Evolutionary conservation across 495 filamentous ascomycete species (phyloP), one percentile per base, ranked within the genome.

Genomic region (Penicillium dipodomyicola): DNA sequence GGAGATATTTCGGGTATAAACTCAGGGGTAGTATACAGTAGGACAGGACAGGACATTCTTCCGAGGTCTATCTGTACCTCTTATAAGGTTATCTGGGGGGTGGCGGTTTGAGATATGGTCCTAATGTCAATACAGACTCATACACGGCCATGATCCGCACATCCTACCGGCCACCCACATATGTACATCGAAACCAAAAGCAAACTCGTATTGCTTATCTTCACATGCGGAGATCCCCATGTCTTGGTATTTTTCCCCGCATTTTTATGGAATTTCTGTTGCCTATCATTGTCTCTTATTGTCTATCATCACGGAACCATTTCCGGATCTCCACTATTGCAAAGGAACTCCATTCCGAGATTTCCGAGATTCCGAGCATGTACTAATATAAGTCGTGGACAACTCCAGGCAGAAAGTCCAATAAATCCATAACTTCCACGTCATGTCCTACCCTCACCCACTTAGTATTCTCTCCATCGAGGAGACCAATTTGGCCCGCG

Each of bases 381-480:
- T n/a, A 42, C 29, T 27, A 15, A 20, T 49, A 51, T 47, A 57
- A 49, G 14, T 22, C 15, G n/a, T 8, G 12, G 1, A 12, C 12
- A 3, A 5, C 14, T n/a, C 14, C 35, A n/a, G 35, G 14, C 19
- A 12, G 1, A 45, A 25, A 9, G 8, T 8, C 11, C 15, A 41
- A 14, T 33, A 14, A 33, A 14, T 0, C 30, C 30, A 12, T 33
- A 14, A 14, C 30, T 33, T 33, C 30, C 27, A 14, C 43, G 7
- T 19, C 46, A 72, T 74, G 67, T 42, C 67, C 45, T 79, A 82
- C 54, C 79, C 67, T 49, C 80, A 82, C 54, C 80, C 80, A 3
- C 71, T 82, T 14, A 65, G 71, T 25, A 72, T 73, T 30, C 71
- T 82, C 57, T 76, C 71, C 45, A 65, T 75, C 53, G 70, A 72